Evolutionary conservation across 805 yeast genomes (phyloP), one percentile per base, ranked within the genome.

Genomic region (Saitoella complicata): DNA sequence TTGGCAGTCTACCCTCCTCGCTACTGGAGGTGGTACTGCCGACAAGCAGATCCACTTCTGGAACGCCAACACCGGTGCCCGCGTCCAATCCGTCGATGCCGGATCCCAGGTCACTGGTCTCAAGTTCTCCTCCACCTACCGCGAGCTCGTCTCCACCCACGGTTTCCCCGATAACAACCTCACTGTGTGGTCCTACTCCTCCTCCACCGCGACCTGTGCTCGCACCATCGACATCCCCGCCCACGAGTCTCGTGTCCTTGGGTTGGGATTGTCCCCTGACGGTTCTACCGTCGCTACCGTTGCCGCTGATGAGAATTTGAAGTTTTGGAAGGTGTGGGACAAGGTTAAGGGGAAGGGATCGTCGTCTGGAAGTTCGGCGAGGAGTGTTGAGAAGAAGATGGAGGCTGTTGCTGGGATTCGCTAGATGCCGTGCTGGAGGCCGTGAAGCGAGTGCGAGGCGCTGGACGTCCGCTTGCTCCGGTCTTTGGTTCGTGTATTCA

Each of bases 61-160:
- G 97, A 91, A 91, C 62, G 76, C 95, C 3, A 74, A 83, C 12
- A 83, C 93, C 0, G 98, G 97, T 1, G 75, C 87, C 1, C 67
- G 94, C 49, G 75, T 83, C 34, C 84, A 86, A 52, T 72, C 91
- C 7, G 80, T 88, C 21, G 91, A 86, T 52, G 81, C 96, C 0
- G 95, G 88, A 5, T 80, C 95, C 0, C 98, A 91, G 61, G 91
- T 91, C 5, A 79, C 94, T n/a, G 82, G 95, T 10, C 68, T 91
- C 48, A 76, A 78, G 54, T 91, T 98, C 98, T 93, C 94, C 38
- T 45, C 53, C 7, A 50, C 57, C 9, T 53, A 56, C 48, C 59
- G 68, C 55, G 98, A 91, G 62, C 76, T 91, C 40, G 94, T 81
- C 1, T 88, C 95, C 6, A 80, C 96, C 5, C 95, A 91, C 56